Percentiles rank a stretch among this genome's conserved stretches.
phyloP scores from a whole-genome alignment of 2,329 filamentous ascomycete species.

The Stemphylium vesicarium region DNA sequence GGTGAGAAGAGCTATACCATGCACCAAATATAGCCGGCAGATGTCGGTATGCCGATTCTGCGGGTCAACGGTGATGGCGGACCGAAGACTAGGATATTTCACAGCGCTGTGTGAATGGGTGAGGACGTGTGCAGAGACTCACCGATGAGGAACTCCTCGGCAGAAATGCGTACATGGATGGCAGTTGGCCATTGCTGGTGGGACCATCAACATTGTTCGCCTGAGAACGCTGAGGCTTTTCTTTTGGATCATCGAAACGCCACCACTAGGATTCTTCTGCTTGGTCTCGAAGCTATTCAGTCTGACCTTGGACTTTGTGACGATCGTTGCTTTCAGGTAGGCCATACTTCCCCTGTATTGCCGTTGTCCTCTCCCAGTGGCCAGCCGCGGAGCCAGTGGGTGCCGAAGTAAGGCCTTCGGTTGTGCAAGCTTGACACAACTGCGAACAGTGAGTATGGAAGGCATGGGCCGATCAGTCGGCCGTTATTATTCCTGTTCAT shows the following conservation, averaged over 20 bases:
- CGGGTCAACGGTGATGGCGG: conserved; percentile 11
- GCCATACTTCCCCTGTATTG: not conserved
- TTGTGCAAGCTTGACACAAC: not conserved
- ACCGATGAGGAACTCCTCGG: not conserved
- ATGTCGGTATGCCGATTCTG: conserved; percentile 28
- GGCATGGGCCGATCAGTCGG: not conserved
- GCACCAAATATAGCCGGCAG: not conserved
- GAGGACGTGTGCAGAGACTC: not conserved
- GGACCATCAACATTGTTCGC: not conserved
- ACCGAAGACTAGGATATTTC: conserved; percentile 9
- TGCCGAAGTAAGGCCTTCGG: not conserved
- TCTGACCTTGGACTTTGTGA: not conserved
- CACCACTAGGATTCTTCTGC: not conserved
- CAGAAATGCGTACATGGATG: not conserved
- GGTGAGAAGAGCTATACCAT: not conserved
- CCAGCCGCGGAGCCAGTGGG: not conserved
- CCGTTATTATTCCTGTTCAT: not conserved
- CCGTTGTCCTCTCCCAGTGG: not conserved
- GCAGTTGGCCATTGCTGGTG: not conserved
- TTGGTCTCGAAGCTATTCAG: not conserved
- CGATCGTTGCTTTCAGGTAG: not conserved
- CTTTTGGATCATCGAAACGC: not conserved
- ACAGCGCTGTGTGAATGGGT: not conserved
- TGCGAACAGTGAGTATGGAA: not conserved
- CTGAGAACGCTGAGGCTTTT: not conserved